These are phyloP conservation scores for Celoporthe dispersa DNA, from an alignment of 2,329 filamentous ascomycete genomes.

Conservation along the genomic window DNA sequence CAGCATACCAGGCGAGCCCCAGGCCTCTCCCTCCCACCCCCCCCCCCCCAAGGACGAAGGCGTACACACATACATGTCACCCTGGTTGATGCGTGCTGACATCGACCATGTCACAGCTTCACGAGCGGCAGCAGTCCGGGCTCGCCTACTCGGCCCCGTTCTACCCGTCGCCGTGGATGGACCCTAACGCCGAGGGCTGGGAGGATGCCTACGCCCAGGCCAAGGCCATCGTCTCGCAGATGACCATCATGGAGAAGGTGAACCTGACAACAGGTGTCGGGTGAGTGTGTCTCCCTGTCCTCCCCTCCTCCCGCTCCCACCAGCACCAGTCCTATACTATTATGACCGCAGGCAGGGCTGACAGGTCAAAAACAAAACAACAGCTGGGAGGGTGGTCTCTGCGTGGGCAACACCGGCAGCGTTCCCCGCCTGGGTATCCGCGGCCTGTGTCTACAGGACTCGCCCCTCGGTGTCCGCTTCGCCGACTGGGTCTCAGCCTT, in stretches of 20 bases:
- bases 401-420: slow-evolving; percentile 76
- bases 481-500: slow-evolving; percentile 83
- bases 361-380: slow-evolving; percentile 40
- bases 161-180: slow-evolving; percentile 89
- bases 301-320: too few relatives aligned
- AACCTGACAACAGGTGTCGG: slow-evolving; percentile 92
- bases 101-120: slow-evolving; percentile 35
- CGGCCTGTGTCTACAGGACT: slow-evolving; percentile 81
- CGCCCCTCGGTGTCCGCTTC: slow-evolving; percentile 78
- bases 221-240: slow-evolving; percentile 76
- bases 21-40: not conserved
- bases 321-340: too few relatives aligned
- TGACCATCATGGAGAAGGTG: slow-evolving; percentile 88
- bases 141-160: slow-evolving; percentile 58
- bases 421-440: slow-evolving; percentile 72
- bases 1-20: not conserved
- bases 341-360: not conserved
- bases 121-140: slow-evolving; percentile 32
- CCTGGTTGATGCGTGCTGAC: slow-evolving; percentile 1
- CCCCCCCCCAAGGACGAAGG: too few relatives aligned
- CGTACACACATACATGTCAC: not conserved
- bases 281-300: slow-evolving; percentile 50
- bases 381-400: slow-evolving; percentile 71
- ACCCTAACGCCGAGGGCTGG: slow-evolving; percentile 74
- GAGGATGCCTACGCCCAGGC: slow-evolving; percentile 76